Base-by-base conservation (phyloP, 345 rosid species). In the Heritiera littoralis region DNA sequence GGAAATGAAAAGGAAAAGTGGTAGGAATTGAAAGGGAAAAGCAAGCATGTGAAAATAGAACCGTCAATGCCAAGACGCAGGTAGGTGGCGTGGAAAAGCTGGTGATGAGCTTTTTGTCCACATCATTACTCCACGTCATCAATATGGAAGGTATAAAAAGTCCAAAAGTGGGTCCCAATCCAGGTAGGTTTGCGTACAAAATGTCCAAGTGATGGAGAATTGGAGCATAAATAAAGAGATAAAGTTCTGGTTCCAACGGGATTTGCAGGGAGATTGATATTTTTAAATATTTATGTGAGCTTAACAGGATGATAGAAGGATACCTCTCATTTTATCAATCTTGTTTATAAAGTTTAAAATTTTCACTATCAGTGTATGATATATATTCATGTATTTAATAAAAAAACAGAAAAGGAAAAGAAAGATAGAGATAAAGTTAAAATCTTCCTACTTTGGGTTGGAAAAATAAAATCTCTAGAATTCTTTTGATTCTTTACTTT, bases 41-140 rank as follows among this genome's bases (percentile, higher is more conserved):
- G 54, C 65, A 28, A 66, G 43, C 49, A 73, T 58, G 63, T 28
- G 14, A 40, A 11, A 59, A 11, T 1, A 49, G 60, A 77, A 86
- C 85, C 85, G 85, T 78, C 84, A 65, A 43, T 43, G 66, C 46
- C 74, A 77, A 67, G 73, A 76, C 68, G 41, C 13, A 79, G 75
- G 73, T 66, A 9, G 89, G 86, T 88, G 86, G 86, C 89, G 89
- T 89, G 87, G 85, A 86, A 88, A 88, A 80, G 89, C 68, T 78
- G 85, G 65, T 35, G 74, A 86, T 76, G 87, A 81, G 88, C 88
- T 87, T 91, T 88, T 86, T 81, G 85, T 86, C 85, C 86, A 85
- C 86, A 85, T 90, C 90, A 87, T 82, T 86, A 79, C 83, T 79
- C 90, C 86, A 84, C 80, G 87, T 88, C 88, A 90, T 79, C 84